These are phyloP conservation scores for Globisporangium cylindrosporum DNA, from an alignment of 352 stramenopile species.

Conservation along the genomic window DNA sequence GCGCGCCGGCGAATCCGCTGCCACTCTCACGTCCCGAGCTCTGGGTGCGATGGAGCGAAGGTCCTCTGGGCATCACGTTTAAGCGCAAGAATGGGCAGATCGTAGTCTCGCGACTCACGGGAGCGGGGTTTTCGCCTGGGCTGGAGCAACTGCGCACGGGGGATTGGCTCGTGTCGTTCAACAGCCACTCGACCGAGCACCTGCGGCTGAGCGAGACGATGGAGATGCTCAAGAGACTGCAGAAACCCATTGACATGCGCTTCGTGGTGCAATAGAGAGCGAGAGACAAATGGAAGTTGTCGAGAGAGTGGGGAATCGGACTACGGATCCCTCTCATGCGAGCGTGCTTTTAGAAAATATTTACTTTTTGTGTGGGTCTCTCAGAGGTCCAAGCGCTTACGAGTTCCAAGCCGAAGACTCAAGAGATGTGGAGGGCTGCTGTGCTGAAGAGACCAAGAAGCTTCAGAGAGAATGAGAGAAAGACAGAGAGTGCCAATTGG, in stretches of 20 bases:
- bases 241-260: slow-evolving; percentile 78
- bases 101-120: slow-evolving; percentile 72
- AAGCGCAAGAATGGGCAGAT: slow-evolving; percentile 77
- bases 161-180: slow-evolving; percentile 80
- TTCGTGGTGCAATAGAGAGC: slow-evolving; percentile 65
- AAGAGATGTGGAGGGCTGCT: neutral
- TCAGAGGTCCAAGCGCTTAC: neutral
- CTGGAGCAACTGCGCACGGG: slow-evolving; percentile 63
- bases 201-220: slow-evolving; percentile 75
- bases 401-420: neutral
- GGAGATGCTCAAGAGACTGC: slow-evolving; percentile 71
- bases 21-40: slow-evolving; percentile 45
- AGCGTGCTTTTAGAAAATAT: neutral
- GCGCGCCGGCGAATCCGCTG: slow-evolving; percentile 13
- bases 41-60: slow-evolving; percentile 71
- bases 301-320: neutral
- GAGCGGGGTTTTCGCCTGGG: slow-evolving; percentile 57
- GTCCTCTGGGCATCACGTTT: slow-evolving; percentile 76
- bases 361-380: slow-evolving; percentile 3
- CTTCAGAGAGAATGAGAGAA: neutral
- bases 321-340: neutral
- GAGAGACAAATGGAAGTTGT: neutral
- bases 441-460: neutral
- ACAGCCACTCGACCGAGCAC: slow-evolving; percentile 53
- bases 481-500: neutral